These are phyloP conservation scores for Lasiodiplodia citricola DNA, from an alignment of 2,329 filamentous ascomycete species.

Conservation along the genomic window DNA sequence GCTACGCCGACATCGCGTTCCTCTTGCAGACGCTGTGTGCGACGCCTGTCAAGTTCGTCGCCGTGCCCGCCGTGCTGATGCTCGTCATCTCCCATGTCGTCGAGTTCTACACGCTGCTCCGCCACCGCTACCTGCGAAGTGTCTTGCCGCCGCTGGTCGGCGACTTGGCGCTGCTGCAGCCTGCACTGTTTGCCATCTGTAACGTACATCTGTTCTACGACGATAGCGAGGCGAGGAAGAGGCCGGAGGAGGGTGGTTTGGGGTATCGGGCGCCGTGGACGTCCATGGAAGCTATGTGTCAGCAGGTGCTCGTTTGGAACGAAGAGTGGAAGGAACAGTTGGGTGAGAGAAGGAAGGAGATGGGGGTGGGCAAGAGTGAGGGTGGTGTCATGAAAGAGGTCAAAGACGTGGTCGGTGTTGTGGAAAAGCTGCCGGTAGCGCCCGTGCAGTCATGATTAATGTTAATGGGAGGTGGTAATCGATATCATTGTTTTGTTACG, in stretches of 20 bases:
- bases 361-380: background rate
- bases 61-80: conserved; percentile 45
- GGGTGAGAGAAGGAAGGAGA: background rate
- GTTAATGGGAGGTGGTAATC: background rate
- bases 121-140: conserved; percentile 30
- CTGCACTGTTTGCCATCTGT: conserved; percentile 40
- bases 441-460: background rate
- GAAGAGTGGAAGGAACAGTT: conserved; percentile 6
- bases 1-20: conserved; percentile 49
- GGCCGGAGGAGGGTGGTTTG: conserved; percentile 42
- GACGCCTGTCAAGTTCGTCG: conserved; percentile 40
- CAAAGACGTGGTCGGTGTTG: background rate
- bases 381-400: background rate
- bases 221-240: conserved; percentile 43
- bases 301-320: conserved; percentile 49
- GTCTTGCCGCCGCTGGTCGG: conserved; percentile 38
- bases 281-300: conserved; percentile 49
- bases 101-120: conserved; percentile 44
- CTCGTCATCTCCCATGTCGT: conserved; percentile 47
- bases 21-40: conserved; percentile 39
- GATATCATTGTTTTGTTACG: background rate
- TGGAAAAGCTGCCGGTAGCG: background rate
- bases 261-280: conserved; percentile 48
- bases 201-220: conserved; percentile 45
- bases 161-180: conserved; percentile 49